Evolutionary conservation across 1,284 basidiomycete species (phyloP), one percentile per base, ranked within the genome.

Genomic region (Blastosporella zonata): DNA sequence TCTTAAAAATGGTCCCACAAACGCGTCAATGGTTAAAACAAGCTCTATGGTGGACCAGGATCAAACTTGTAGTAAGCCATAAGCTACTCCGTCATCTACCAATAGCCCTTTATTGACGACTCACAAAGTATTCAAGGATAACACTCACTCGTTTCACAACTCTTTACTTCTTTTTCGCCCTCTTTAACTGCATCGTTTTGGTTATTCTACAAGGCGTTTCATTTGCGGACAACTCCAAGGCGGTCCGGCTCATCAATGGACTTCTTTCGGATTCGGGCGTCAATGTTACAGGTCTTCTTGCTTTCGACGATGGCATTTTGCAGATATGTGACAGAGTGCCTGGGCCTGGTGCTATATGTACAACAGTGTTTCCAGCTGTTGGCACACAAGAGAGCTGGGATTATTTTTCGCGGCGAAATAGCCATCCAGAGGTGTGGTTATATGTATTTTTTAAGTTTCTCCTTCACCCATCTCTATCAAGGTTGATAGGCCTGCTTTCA

Each of bases 121-220:
- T 36, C 15, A 20, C n/a, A 20, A 47, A 78, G 75, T 72, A 67
- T 53, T 59, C 66, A 21, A 65, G 70, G 50, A 66, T 75, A 40
- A 75, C 71, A 5, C 56, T 74, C 23, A 73, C 70, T 18, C 70
- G 66, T 15, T 70, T 66, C 54, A 77, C 74, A 29, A 64, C 68
- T 7, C 50, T 69, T 18, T 73, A 73, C 52, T 77, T 75, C 57
- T 61, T 70, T 46, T 58, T 77, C 39, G 68, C 72, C 18, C 54
- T 78, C 31, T 44, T 67, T 18, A 65, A 62, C 43, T 73, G 69
- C 46, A 47, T 70, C 36, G 54, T 65, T 15, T 67, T 75, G 34
- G 66, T 62, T 44, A 53, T 63, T 12, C 52, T 75, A 18, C 72
- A 74, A 54, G 59, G 58, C 13, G 45, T 67, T 23, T 55, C 69